These are phyloP conservation scores for Mycena metata DNA, from an alignment of 768 basidiomycete genomes.

Conservation along the genomic window DNA sequence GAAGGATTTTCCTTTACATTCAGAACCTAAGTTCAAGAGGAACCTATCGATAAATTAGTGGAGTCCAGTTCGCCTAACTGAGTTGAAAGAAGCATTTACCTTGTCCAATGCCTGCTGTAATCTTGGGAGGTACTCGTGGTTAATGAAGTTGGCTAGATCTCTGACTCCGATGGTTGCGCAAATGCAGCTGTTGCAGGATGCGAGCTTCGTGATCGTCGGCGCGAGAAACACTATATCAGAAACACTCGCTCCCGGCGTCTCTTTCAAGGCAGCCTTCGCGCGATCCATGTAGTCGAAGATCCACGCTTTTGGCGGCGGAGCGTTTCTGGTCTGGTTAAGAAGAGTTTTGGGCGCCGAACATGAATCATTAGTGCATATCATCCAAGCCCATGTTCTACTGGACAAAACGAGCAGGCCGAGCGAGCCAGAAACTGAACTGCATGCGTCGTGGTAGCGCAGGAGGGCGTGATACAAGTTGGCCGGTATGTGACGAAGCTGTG, in stretches of 20 bases:
- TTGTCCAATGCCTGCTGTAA: background rate
- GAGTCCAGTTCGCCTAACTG: too few species aligned
- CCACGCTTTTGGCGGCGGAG: background rate
- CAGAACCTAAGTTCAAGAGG: too few species aligned
- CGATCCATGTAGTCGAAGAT: conserved; percentile 12
- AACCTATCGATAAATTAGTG: too few species aligned
- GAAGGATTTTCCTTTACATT: too few species aligned
- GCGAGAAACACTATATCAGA: background rate
- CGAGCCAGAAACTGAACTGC: background rate
- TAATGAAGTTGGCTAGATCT: background rate
- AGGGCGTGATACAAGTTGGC: background rate
- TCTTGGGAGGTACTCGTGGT: background rate
- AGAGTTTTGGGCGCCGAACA: background rate
- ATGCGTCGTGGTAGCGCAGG: background rate
- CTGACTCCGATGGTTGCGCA: background rate
- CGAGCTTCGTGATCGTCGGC: background rate
- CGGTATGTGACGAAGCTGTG: background rate
- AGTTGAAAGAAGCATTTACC: too few species aligned
- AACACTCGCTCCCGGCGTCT: background rate
- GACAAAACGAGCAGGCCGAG: background rate
- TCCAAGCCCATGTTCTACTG: background rate
- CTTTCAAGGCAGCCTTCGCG: background rate
- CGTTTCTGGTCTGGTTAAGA: background rate
- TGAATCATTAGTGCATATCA: background rate
- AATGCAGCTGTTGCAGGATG: background rate